A percentile compares a stretch with the other conserved stretches of the same genome.
phyloP scores from a whole-genome alignment of 192 early-diverging fungal species.

The Coemansia sp. region DNA sequence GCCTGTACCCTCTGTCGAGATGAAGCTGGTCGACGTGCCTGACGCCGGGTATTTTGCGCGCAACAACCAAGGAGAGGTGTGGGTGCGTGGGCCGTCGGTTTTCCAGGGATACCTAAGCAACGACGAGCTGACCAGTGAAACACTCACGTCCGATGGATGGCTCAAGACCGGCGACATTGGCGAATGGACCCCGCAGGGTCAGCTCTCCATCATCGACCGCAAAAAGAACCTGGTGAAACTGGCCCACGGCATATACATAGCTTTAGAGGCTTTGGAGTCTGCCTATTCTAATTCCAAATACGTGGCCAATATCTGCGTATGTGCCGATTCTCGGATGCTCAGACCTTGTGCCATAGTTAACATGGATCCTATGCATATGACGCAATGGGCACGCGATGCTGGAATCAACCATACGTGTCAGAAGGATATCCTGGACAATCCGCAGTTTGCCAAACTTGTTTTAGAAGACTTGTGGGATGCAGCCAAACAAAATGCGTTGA shows the following conservation, averaged over 20 bases:
- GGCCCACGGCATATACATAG: slow-evolving; percentile 89
- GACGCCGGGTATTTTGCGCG: slow-evolving; percentile 65
- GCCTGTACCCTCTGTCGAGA: slow-evolving; percentile 73
- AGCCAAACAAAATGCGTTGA: slow-evolving; percentile 69
- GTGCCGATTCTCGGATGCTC: slow-evolving; percentile 68
- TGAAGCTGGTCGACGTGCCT: slow-evolving; percentile 77
- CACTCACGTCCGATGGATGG: slow-evolving; percentile 79
- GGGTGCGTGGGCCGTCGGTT: slow-evolving; percentile 77
- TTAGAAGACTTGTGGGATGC: slow-evolving; percentile 30
- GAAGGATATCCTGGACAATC: neutral
- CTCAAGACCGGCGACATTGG: slow-evolving; percentile 89
- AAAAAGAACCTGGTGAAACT: slow-evolving; percentile 94
- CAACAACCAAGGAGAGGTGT: slow-evolving; percentile 77
- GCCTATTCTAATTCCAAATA: slow-evolving; percentile 74
- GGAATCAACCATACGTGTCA: slow-evolving; percentile 3
- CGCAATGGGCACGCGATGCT: slow-evolving; percentile 5
- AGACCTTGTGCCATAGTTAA: slow-evolving; percentile 80
- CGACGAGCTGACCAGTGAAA: slow-evolving; percentile 63
- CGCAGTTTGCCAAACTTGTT: slow-evolving; percentile 6
- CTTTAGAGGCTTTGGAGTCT: slow-evolving; percentile 91
- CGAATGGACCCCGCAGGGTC: slow-evolving; percentile 76
- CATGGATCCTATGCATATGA: slow-evolving; percentile 37
- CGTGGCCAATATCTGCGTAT: slow-evolving; percentile 78
- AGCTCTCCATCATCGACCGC: slow-evolving; percentile 84
- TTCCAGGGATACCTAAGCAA: slow-evolving; percentile 84